These are phyloP conservation scores for Pistacia vera DNA, from an alignment of 345 rosid species.

Conservation along the genomic window DNA sequence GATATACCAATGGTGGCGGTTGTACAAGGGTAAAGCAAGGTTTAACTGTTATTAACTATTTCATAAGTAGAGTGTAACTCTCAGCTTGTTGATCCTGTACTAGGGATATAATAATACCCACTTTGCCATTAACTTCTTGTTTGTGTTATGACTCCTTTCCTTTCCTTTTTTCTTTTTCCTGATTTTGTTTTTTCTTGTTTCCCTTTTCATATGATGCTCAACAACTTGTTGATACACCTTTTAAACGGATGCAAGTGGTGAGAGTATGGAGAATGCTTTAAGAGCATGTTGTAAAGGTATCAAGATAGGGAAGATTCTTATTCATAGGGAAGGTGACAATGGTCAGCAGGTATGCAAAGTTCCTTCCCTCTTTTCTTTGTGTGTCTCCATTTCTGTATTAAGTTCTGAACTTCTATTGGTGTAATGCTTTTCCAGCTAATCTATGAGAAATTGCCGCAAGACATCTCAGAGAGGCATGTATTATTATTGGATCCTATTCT, in stretches of 20 bases:
- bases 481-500: constrained; percentile 91
- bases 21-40: background rate
- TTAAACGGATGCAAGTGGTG: constrained; percentile 61
- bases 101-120: background rate
- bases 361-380: constrained; percentile 1
- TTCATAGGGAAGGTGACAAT: constrained; percentile 97
- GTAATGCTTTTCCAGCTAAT: constrained; percentile 58
- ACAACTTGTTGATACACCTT: constrained; percentile 9
- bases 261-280: constrained; percentile 99
- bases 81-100: background rate
- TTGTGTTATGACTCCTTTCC: background rate
- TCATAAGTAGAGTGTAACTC: background rate
- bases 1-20: background rate
- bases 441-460: constrained; percentile 89
- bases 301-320: constrained; percentile 94
- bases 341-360: constrained; percentile 77
- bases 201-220: constrained; percentile 1
- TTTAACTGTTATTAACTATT: background rate
- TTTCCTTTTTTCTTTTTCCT: background rate
- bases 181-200: background rate
- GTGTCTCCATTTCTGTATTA: background rate
- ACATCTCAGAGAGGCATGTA: constrained; percentile 92
- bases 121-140: constrained; percentile 8
- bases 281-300: constrained; percentile 99
- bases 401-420: constrained; percentile 18